Evolutionary conservation across 169 alveolate genomes (phyloP).

Genomic region (Cryptosporidium baileyi): DNA sequence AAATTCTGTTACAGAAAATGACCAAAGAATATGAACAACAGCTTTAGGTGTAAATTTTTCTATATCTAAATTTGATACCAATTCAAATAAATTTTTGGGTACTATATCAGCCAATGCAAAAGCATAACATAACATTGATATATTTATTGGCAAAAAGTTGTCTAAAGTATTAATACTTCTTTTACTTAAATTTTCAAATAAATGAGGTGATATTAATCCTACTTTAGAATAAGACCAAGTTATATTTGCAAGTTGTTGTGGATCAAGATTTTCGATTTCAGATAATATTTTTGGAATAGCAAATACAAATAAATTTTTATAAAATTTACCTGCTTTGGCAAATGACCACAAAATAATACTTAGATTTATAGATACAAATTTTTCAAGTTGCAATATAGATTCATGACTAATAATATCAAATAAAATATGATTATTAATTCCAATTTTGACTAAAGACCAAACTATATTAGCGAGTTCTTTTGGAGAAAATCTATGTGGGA

Average conservation of each 20-base stretch:
- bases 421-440: constrained; percentile 23
- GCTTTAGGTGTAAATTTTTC: constrained; percentile 41
- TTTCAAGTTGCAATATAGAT: constrained; percentile 18
- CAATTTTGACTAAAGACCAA: constrained; percentile 56
- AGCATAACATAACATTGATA: constrained; percentile 60
- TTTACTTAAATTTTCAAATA: constrained; percentile 38
- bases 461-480: constrained; percentile 28
- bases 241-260: constrained; percentile 61
- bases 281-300: constrained; percentile 50
- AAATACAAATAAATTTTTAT: constrained; percentile 29
- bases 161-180: constrained; percentile 2
- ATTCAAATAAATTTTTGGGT: constrained; percentile 9
- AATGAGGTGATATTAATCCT: constrained; percentile 52
- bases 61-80: constrained; percentile 19
- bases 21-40: constrained; percentile 43
- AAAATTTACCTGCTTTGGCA: constrained; percentile 22
- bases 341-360: constrained; percentile 51
- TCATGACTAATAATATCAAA: constrained; percentile 41
- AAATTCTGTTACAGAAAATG: constrained; percentile 30
- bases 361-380: constrained; percentile 20
- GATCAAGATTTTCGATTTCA: constrained; percentile 41
- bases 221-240: constrained; percentile 64
- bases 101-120: constrained; percentile 44
- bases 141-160: constrained; percentile 43
- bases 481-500: constrained; percentile 22